Evolutionary conservation across 1,284 basidiomycete genomes (phyloP).

Genomic region (Papiliotrema nemorosa): DNA sequence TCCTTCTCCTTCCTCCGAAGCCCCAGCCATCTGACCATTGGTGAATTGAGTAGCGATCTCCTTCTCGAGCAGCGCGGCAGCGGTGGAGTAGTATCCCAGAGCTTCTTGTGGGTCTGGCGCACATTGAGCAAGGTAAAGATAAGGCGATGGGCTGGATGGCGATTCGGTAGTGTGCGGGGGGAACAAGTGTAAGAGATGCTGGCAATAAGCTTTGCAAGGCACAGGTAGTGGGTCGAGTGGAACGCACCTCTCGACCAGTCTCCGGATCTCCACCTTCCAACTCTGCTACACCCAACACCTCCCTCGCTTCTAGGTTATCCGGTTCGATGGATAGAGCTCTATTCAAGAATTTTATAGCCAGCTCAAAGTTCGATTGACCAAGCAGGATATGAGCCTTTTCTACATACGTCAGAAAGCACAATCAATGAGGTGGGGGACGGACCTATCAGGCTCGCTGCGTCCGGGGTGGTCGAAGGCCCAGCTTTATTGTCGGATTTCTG

Average conservation of each 20-base stretch:
- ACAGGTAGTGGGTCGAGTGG: background rate
- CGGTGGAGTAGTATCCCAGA: slow-evolving; percentile 74
- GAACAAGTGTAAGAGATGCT: slow-evolving; percentile 55
- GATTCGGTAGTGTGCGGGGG: slow-evolving; percentile 58
- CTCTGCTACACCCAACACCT: slow-evolving; percentile 71
- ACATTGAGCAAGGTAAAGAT: slow-evolving; percentile 87
- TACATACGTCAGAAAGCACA: slow-evolving; percentile 1
- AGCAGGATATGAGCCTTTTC: slow-evolving; percentile 65
- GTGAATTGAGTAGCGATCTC: too few relatives aligned
- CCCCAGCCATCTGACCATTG: slow-evolving; percentile 59
- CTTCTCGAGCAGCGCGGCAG: slow-evolving; percentile 67
- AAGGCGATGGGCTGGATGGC: slow-evolving; percentile 65
- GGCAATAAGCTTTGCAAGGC: background rate
- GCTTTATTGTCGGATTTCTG: slow-evolving; percentile 1
- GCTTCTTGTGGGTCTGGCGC: slow-evolving; percentile 67
- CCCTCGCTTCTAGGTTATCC: slow-evolving; percentile 66
- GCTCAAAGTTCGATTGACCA: slow-evolving; percentile 76
- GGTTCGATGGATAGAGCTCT: slow-evolving; percentile 67
- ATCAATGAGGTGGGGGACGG: slow-evolving; percentile 4
- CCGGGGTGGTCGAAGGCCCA: slow-evolving; percentile 8
- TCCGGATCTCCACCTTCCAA: slow-evolving; percentile 75
- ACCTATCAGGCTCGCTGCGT: slow-evolving; percentile 28
- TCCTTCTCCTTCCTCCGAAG: slow-evolving; percentile 56
- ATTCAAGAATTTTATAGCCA: slow-evolving; percentile 68
- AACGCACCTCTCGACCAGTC: slow-evolving; percentile 64